Evolutionary conservation across 192 early-diverging fungal genomes (phyloP).

Genomic region (Rhizoclosmatium sp.): DNA sequence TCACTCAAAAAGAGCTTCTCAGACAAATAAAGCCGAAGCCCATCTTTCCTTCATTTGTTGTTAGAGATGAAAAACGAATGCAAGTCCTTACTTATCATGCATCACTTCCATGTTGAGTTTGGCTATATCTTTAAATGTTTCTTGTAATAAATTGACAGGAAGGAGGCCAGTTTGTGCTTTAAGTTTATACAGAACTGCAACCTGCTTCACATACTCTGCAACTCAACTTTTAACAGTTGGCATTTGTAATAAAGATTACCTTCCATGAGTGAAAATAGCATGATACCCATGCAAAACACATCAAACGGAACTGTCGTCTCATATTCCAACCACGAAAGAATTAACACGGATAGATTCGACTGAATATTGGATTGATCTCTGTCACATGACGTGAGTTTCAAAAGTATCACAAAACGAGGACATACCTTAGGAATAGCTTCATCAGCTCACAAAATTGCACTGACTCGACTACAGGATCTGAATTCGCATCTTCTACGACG

Average conservation of each 20-base stretch:
- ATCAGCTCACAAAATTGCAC: conserved; percentile 12
- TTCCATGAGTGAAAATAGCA: conserved; percentile 27
- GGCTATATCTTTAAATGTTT: conserved; percentile 1
- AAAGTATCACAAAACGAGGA: not conserved
- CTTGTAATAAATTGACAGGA: not conserved
- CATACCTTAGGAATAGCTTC: conserved; percentile 19
- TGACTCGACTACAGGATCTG: not conserved
- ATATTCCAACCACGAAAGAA: conserved; percentile 29
- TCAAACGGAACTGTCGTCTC: conserved; percentile 32
- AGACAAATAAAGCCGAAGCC: conserved; percentile 8
- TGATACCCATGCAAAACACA: conserved; percentile 19
- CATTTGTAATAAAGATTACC: conserved; percentile 16
- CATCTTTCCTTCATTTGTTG: conserved; percentile 28
- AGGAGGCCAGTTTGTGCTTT: conserved; percentile 9
- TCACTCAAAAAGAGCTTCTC: not conserved
- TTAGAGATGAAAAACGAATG: not conserved
- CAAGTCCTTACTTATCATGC: conserved; percentile 10
- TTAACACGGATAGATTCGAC: not conserved
- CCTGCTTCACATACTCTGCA: conserved; percentile 29
- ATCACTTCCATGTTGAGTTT: conserved; percentile 5
- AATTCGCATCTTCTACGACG: not conserved
- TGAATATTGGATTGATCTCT: conserved; percentile 7
- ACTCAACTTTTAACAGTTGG: not conserved
- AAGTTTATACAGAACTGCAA: conserved; percentile 4
- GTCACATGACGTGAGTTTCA: not conserved